These are phyloP conservation scores for Stylosanthes scabra DNA, from an alignment of 331 rosid genomes.

Conservation along the genomic window DNA sequence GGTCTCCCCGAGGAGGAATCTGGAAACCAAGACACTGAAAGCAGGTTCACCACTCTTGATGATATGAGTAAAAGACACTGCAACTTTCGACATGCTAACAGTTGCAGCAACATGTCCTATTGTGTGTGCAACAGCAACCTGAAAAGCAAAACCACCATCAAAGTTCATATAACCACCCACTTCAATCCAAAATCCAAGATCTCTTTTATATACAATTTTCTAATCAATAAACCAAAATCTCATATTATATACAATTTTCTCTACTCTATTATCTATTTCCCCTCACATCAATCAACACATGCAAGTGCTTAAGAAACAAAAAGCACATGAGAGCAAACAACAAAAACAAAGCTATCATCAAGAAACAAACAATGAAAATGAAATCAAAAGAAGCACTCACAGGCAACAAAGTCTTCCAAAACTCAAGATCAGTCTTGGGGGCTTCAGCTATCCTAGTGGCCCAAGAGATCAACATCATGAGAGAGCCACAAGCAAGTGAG, in stretches of 20 bases:
- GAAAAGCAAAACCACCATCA: not conserved
- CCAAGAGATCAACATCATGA: conserved; percentile 86
- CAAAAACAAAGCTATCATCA: conserved; percentile 12
- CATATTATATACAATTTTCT: not conserved
- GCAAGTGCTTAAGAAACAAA: no score
- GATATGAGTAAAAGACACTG: conserved; percentile 89
- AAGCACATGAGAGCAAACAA: not conserved
- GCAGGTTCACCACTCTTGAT: conserved; percentile 97
- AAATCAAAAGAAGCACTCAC: conserved; percentile 50
- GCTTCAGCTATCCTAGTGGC: conserved; percentile 74
- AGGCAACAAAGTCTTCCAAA: conserved; percentile 88
- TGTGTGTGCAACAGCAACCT: conserved; percentile 91
- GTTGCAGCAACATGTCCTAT: conserved; percentile 94
- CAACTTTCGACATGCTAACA: conserved; percentile 93
- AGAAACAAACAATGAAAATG: conserved; percentile 34
- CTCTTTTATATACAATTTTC: no score
- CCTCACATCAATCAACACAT: no score
- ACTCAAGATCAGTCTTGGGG: conserved; percentile 76
- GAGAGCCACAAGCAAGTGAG: conserved; percentile 85
- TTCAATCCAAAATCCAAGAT: no score
- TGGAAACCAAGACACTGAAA: conserved; percentile 82
- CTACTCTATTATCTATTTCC: no score
- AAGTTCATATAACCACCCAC: conserved; percentile 25
- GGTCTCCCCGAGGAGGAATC: conserved; percentile 74
- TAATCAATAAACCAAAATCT: not conserved